Conservation (phyloP, 2,329 filamentous ascomycete species). For the Aspergillus aculeatus region DNA sequence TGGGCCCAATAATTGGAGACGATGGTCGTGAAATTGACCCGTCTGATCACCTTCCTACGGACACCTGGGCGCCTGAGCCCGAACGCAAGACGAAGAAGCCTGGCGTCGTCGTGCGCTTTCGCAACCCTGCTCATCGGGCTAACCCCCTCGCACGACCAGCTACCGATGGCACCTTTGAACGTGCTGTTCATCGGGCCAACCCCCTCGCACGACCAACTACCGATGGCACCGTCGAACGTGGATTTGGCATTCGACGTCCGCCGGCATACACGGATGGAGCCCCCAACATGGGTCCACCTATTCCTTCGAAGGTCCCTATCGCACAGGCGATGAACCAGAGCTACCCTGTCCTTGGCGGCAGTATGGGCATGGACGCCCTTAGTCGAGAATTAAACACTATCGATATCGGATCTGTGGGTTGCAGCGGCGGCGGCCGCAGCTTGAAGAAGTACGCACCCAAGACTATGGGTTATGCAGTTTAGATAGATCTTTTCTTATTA, state of each 20-base stretch:
- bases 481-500: not conserved
- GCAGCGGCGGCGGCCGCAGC: conserved; percentile 18
- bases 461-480: not conserved
- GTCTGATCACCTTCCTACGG: conserved; percentile 63
- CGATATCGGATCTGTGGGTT: conserved; percentile 45
- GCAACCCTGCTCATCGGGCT: conserved; percentile 36
- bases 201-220: conserved; percentile 2
- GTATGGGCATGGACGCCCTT: conserved; percentile 48
- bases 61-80: conserved; percentile 66
- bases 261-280: conserved; percentile 5
- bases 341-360: conserved; percentile 31
- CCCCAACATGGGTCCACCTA: conserved; percentile 31
- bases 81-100: conserved; percentile 56
- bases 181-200: conserved; percentile 28
- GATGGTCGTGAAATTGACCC: conserved; percentile 65
- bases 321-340: conserved; percentile 28
- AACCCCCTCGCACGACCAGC: conserved; percentile 13
- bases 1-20: conserved; percentile 61
- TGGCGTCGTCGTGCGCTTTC: conserved; percentile 50
- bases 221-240: not conserved
- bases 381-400: conserved; percentile 58
- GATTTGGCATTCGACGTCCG: conserved; percentile 10
- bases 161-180: not conserved
- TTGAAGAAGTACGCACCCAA: not conserved
- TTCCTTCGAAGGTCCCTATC: conserved; percentile 46